Evolutionary conservation across 495 filamentous ascomycete species (phyloP), one percentile per base, ranked within the genome.

Genomic region (Talaromyces ruber): DNA sequence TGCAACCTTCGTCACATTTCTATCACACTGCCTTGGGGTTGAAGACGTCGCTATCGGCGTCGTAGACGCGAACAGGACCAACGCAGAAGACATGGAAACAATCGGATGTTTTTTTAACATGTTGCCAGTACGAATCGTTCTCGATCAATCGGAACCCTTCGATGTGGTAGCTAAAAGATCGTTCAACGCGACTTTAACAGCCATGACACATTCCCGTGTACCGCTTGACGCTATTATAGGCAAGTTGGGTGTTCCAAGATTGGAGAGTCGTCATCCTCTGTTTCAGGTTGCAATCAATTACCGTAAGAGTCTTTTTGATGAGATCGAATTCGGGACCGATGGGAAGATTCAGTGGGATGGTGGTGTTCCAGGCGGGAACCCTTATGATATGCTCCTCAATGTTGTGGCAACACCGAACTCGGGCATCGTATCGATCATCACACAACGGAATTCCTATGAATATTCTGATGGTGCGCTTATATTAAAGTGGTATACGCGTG

Each of bases 271-370:
- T 37, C 63, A 63, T 11, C 73, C 73, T 7, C 57, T 76, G 0
- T 64, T 66, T 28, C 73, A 76, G 58, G 61, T 74, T n/a, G 59
- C 64, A 1, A 37, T 76, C 52, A 78, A 66, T 43, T 73, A 68
- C 45, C 66, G 67, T 8, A 28, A 16, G 3, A 16, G 6, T 9
- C 6, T 7, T 7, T 22, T 22, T 12, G 45, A 67, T 3, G 62
- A 65, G 16, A 65, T 58, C 18, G 55, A 58, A 2, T 58, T 32
- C 11, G 29, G 25, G 2, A 21, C 18, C 30, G 30, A 58, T 58
- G 55, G 55, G 18, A 58, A 22, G 4, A 22, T 32, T 32, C n/a
- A 26, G 18, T 58, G 55, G 55, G 55, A 32, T 12, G 32, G 21
- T 0, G 30, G 55, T 21, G 30, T 58, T 29, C 55, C 55, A 21